phyloP scores from a whole-genome alignment of 73 alveolate species.

The Paramecium tetraurelia region DNA sequence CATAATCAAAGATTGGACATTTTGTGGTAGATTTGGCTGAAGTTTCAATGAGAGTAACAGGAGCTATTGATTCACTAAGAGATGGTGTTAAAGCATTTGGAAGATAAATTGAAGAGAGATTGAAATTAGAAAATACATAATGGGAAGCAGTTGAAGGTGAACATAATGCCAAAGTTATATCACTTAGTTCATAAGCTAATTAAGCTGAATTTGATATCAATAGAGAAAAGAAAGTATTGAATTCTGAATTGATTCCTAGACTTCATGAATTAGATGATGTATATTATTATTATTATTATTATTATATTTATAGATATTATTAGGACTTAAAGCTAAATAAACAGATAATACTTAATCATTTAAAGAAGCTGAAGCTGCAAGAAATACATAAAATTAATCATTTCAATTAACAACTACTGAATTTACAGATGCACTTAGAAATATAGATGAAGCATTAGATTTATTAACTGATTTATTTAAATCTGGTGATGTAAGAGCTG shows the following conservation, averaged over 20 bases:
- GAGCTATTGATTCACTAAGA: constrained; percentile 11
- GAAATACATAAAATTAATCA: not conserved
- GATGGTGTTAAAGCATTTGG: constrained; percentile 40
- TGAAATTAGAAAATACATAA: not conserved
- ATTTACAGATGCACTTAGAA: constrained; percentile 42
- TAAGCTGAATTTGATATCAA: constrained; percentile 54
- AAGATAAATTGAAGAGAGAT: constrained; percentile 27
- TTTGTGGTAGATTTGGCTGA: constrained; percentile 19
- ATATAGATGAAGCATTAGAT: constrained; percentile 34
- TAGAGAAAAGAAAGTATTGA: constrained; percentile 41
- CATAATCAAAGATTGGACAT: constrained; percentile 22
- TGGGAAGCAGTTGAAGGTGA: constrained; percentile 26
- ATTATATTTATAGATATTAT: not conserved
- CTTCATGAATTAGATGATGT: constrained; percentile 9
- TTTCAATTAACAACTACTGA: constrained; percentile 7
- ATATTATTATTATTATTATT: not conserved
- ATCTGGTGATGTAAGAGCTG: constrained; percentile 47
- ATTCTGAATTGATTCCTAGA: not conserved
- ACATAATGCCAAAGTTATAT: constrained; percentile 23
- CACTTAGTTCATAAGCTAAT: not conserved
- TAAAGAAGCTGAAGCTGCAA: not conserved
- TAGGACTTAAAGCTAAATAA: constrained; percentile 2
- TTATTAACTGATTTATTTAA: not conserved
- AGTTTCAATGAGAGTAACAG: constrained; percentile 30
- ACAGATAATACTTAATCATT: constrained; percentile 9